phyloP scores from a whole-genome alignment of 495 filamentous ascomycete species.

The Neurospora sp. region DNA sequence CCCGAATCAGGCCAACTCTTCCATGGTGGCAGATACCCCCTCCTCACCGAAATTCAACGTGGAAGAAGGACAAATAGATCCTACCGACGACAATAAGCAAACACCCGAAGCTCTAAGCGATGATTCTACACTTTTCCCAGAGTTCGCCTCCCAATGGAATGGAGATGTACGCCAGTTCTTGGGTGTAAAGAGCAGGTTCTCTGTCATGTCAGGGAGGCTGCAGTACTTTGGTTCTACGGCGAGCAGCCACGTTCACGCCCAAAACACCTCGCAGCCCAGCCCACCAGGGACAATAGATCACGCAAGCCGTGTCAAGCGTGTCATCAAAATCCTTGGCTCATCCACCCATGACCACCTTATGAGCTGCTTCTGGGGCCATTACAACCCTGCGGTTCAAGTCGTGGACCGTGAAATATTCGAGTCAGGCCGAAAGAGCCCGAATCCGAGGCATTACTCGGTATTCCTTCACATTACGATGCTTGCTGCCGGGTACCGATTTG shows the following conservation, averaged over 20 bases:
- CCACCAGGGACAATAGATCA: slow-evolving; percentile 23
- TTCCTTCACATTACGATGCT: slow-evolving; percentile 45
- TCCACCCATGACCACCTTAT: slow-evolving; percentile 43
- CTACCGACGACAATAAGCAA: slow-evolving; percentile 1
- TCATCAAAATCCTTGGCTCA: slow-evolving; percentile 30
- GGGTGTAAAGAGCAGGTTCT: slow-evolving; percentile 30
- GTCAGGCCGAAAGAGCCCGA: slow-evolving; percentile 33
- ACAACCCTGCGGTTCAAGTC: slow-evolving; percentile 36
- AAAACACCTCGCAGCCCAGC: slow-evolving; percentile 3
- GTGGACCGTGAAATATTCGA: slow-evolving; percentile 39
- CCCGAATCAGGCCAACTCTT: slow-evolving; percentile 5
- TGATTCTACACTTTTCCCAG: slow-evolving; percentile 19
- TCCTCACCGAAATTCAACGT: slow-evolving; percentile 20
- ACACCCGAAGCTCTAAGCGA: slow-evolving; percentile 1
- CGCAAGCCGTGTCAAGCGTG: slow-evolving; percentile 30
- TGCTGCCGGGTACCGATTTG: slow-evolving; percentile 41
- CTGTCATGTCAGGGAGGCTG: slow-evolving; percentile 31
- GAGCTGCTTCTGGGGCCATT: slow-evolving; percentile 41
- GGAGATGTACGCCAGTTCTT: slow-evolving; percentile 33
- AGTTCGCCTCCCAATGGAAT: slow-evolving; percentile 25
- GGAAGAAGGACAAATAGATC: slow-evolving; percentile 16
- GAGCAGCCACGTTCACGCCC: slow-evolving; percentile 24
- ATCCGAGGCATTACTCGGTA: slow-evolving; percentile 35
- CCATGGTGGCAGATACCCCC: slow-evolving; percentile 10
- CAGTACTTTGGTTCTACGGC: slow-evolving; percentile 42